Conservation (phyloP, 192 early-diverging fungal species). For the Obelidium mucronatum region DNA sequence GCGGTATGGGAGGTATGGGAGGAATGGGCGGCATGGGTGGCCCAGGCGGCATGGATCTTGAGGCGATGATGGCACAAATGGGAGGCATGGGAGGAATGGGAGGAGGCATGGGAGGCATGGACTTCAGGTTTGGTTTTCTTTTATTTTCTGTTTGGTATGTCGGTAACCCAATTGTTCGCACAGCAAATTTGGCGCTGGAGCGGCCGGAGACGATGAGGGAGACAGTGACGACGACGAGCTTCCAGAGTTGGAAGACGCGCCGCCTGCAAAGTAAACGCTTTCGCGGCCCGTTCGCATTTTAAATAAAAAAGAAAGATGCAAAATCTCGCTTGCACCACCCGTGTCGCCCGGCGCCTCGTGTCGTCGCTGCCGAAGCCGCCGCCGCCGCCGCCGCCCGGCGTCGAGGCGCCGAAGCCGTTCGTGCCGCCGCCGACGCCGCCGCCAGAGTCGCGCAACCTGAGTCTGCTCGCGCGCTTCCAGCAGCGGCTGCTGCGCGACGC, state of each 20-base stretch:
- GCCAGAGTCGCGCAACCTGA: slow-evolving; percentile 16
- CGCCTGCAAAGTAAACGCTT: too few species aligned
- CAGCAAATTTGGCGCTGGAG: slow-evolving; percentile 7
- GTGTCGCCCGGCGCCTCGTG: too few species aligned
- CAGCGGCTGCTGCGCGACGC: slow-evolving; percentile 27
- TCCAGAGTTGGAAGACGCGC: slow-evolving; percentile 23
- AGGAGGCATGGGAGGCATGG: slow-evolving; percentile 50
- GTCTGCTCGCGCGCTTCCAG: slow-evolving; percentile 32
- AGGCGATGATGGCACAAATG: slow-evolving; percentile 13
- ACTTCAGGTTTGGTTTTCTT: slow-evolving; percentile 66
- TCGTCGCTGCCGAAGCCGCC: too few species aligned
- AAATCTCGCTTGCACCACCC: too few species aligned
- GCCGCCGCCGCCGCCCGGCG: not conserved
- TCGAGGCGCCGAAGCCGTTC: not conserved
- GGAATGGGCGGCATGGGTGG: slow-evolving; percentile 63
- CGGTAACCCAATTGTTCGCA: not conserved
- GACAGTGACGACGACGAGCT: slow-evolving; percentile 43
- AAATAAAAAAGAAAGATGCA: not conserved
- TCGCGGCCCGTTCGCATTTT: too few species aligned
- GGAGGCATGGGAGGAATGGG: slow-evolving; percentile 46
- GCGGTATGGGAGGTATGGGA: slow-evolving; percentile 65
- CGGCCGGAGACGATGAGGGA: slow-evolving; percentile 2
- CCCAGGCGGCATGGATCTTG: slow-evolving; percentile 43
- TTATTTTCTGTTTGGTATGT: slow-evolving; percentile 20
- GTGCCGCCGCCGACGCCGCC: slow-evolving; percentile 10